Conservation (phyloP, 2,329 filamentous ascomycete species). For the Fusarium sp. region DNA sequence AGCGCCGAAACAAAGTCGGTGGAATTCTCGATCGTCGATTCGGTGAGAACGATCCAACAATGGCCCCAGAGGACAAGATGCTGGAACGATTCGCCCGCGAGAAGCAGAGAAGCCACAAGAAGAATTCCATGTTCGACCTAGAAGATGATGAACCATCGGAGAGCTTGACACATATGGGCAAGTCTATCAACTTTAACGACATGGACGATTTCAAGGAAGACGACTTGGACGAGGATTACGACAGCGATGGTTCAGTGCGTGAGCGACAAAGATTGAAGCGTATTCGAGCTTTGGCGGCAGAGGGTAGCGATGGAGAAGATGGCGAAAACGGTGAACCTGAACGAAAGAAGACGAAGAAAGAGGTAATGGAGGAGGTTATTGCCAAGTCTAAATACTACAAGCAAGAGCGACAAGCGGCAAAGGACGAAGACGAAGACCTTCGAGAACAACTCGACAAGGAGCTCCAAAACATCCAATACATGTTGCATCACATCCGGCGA, state of each 20-base stretch:
- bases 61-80: conserved; percentile 94
- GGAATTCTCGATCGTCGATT: conserved; percentile 94
- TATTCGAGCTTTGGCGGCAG: conserved; percentile 59
- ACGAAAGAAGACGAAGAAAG: conserved; percentile 92
- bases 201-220: conserved; percentile 83
- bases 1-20: conserved; percentile 88
- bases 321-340: conserved; percentile 73
- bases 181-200: conserved; percentile 74
- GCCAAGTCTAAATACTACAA: conserved; percentile 97
- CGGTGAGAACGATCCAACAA: conserved; percentile 92
- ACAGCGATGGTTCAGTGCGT: conserved; percentile 67
- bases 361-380: conserved; percentile 98
- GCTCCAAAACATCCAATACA: conserved; percentile 77
- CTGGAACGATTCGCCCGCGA: conserved; percentile 90
- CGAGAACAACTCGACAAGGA: conserved; percentile 87
- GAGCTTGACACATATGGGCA: conserved; percentile 85
- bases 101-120: conserved; percentile 82
- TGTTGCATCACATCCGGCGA: conserved; percentile 68
- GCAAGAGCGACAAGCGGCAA: conserved; percentile 90
- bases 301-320: conserved; percentile 62
- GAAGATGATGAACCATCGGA: conserved; percentile 77
- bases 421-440: conserved; percentile 93
- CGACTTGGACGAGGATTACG: conserved; percentile 72
- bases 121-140: conserved; percentile 85
- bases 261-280: conserved; percentile 68